Evolutionary conservation across 2,329 filamentous ascomycete genomes (phyloP).

Genomic region (Ceratocystis variospora): DNA sequence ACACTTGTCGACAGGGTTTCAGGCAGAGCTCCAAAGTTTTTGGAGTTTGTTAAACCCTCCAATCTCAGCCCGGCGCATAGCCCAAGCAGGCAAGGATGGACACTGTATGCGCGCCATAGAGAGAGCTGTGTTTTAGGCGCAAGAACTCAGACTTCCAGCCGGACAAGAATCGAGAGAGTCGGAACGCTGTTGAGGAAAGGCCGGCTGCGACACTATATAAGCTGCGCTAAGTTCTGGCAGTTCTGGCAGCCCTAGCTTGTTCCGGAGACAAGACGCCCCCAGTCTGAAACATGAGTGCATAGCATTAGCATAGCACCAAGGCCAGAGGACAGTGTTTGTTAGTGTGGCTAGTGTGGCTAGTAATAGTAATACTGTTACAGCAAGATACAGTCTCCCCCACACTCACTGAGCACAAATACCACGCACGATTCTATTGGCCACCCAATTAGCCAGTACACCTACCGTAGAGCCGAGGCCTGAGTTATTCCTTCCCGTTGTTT

Average conservation of each 20-base stretch:
- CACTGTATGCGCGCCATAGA: neutral
- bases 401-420: neutral
- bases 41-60: neutral
- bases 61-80: constrained; percentile 1
- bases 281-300: too few species aligned
- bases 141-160: too few species aligned
- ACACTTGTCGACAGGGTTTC: neutral
- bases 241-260: too few species aligned
- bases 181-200: too few species aligned
- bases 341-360: too few species aligned
- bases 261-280: too few species aligned
- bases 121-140: neutral
- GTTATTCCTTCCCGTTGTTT: neutral
- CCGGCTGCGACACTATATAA: too few species aligned
- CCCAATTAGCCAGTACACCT: neutral
- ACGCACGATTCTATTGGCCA: neutral
- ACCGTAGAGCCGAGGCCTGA: neutral
- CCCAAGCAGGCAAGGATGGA: neutral
- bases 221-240: too few species aligned
- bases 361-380: too few species aligned
- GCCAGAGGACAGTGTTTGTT: too few species aligned
- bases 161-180: too few species aligned
- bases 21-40: neutral
- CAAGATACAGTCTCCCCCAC: neutral
- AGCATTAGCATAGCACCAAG: too few species aligned